A percentile compares a stretch with the other conserved stretches of the same genome.
These are phyloP conservation scores for Batrachochytrium dendrobatidis DNA, from an alignment of 371 early-diverging fungal species.

Conservation along the genomic window DNA sequence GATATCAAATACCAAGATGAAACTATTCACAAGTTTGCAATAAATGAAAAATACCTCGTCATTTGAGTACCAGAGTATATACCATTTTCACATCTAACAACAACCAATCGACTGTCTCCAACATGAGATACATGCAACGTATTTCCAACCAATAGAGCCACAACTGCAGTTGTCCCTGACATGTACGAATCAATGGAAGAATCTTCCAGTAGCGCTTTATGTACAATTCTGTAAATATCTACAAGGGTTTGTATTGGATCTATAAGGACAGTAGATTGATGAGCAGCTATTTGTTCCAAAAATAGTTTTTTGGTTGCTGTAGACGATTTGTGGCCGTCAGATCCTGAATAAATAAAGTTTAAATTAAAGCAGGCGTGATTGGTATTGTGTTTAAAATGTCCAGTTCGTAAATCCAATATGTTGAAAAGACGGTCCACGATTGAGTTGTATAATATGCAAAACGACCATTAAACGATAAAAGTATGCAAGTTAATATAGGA, in stretches of 20 bases:
- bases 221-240: conserved; percentile 11
- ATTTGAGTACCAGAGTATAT: conserved; percentile 6
- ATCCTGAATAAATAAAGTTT: conserved; percentile 4
- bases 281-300: conserved; percentile 14
- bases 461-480: too few relatives aligned
- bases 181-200: conserved; percentile 22
- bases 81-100: conserved; percentile 8
- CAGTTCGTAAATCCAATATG: too few relatives aligned
- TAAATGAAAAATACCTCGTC: conserved; percentile 12
- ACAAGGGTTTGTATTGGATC: background rate
- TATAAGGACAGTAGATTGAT: background rate
- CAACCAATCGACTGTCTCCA: conserved; percentile 23
- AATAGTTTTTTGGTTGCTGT: conserved; percentile 7
- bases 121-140: conserved; percentile 18
- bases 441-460: too few relatives aligned
- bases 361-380: too few relatives aligned
- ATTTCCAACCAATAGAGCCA: conserved; percentile 14
- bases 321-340: conserved; percentile 23
- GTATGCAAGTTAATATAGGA: too few relatives aligned
- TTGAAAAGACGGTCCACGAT: too few relatives aligned
- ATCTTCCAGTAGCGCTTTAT: conserved; percentile 15
- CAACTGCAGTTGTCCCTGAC: conserved; percentile 29
- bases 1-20: background rate
- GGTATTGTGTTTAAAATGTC: too few relatives aligned
- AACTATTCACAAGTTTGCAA: background rate